These are phyloP conservation scores for Wallacemonas sp. DNA, from an alignment of 208 protist genomes.

Conservation along the genomic window DNA sequence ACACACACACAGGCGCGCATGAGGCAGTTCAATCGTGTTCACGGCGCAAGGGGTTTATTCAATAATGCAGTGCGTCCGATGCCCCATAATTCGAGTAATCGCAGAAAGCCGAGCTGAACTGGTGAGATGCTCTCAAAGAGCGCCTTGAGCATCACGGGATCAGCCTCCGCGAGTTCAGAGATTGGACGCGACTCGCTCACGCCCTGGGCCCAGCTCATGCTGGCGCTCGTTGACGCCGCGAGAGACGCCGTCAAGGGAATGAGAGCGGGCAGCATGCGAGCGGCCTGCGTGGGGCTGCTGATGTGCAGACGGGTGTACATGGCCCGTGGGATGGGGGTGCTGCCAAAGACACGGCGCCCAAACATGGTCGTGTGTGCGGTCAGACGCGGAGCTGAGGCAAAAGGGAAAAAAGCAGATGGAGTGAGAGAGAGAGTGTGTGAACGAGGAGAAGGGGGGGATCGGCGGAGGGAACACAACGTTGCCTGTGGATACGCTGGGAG, in stretches of 20 bases:
- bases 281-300: constrained; percentile 56
- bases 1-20: too few species aligned
- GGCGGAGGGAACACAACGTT: neutral
- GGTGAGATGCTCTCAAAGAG: constrained; percentile 56
- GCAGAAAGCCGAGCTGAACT: constrained; percentile 54
- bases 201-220: constrained; percentile 6
- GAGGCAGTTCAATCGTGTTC: too few species aligned
- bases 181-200: constrained; percentile 16
- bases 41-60: too few species aligned
- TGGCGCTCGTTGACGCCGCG: neutral
- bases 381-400: neutral
- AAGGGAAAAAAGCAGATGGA: constrained; percentile 9
- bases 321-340: constrained; percentile 56
- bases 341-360: constrained; percentile 72
- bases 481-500: too few species aligned
- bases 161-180: constrained; percentile 29
- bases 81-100: constrained; percentile 88
- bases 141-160: constrained; percentile 41
- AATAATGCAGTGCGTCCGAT: constrained; percentile 47
- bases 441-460: constrained; percentile 2
- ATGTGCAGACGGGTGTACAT: constrained; percentile 82
- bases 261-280: constrained; percentile 61
- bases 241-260: constrained; percentile 34
- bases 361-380: constrained; percentile 44
- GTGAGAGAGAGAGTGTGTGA: constrained; percentile 10